Base-by-base conservation (phyloP, 441 rosid genomes). In the Erodium trifolium region DNA sequence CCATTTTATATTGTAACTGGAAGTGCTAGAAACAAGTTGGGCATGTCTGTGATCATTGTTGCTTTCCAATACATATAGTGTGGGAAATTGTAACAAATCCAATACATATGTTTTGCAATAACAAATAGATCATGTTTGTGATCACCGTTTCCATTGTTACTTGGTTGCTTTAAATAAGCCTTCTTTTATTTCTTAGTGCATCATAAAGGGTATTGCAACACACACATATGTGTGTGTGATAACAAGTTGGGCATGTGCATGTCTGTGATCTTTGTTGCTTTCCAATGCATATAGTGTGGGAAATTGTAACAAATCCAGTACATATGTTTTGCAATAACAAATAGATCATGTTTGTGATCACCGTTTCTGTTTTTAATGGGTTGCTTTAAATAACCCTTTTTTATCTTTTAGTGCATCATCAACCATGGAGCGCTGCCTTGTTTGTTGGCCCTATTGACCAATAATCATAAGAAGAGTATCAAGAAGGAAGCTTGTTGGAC, bases 401-500 rank as follows among this genome's bases (percentile, higher is more conserved):
- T 73, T 68, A 16, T 65, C 64, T 27, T 67, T 9, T 76, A 92
- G 96, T 88, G 86, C 66, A 81, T 88, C 67, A 87, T 92, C 78
- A 82, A 74, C 63, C 82, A 85, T 82, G 87, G 81, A 74, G 92
- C 92, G 63, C 76, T 92, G 76, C 91, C 91, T 16, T 83, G 88
- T 76, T 88, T 92, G 67, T 72, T 84, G 67, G 86, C 81, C 77
- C 84, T 92, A 67, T 76, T 92, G 82, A 84, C 84, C 13, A 83
- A 81, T 63, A 90, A 81, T 72, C 78, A 81, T 70, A 88, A 90
- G 79, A 92, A 90, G 80, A 92, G 96, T 78, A 87, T 90, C 66
- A 88, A 90, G 81, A 90, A 90, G 82, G 96, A 90, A 85, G 94
- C 94, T 34, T 92, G 96, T 71, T 92, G 96, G 98, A 90, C 96